Base-by-base conservation (phyloP, 2,329 filamentous ascomycete genomes). In the Cytospora paraplurivora region DNA sequence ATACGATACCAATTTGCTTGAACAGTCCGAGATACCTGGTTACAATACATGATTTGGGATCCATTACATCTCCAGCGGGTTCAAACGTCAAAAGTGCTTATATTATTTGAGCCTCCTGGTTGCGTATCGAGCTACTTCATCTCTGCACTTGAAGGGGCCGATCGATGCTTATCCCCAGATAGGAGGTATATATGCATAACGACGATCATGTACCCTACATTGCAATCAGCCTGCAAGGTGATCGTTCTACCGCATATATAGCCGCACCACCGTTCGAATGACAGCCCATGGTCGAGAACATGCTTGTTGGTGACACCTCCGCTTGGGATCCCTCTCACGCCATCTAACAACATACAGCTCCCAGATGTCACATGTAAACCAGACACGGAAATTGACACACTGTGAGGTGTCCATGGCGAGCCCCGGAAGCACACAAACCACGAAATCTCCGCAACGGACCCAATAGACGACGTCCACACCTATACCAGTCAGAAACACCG, bases 1-100 rank as follows among this genome's bases (percentile, higher is more conserved):
- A 33, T 19, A 57, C 62, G 64, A 66, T 66, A 66, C 64, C 64
- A 51, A 63, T 62, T 63, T 65, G 51, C 8, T 63, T 63, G 52
- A n/a, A 44, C 49, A 62, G 51, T 52, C 37, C 51, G 19, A 61
- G 47, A 61, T 55, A 61, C 32, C 12, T 35, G 27, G 49, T 32
- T 38, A 34, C 44, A 27, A 55, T 44, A 55, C n/a, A 61, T 49
- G 13, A 44, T 13, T 7, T 11, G 35, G 34, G 12, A 33, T 4
- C 7, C 35, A 13, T n/a, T 12, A n/a, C 41, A 32, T 19, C 17
- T 4, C 51, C 27, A 35, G 7, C 10, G 19, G 10, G 15, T 2
- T 12, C n/a, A 11, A 7, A 34, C 27, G 27, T 4, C 27, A 27
- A 27, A 27, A 2, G 27, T 27, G 27, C 27, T 27, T 27, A 4